Evolutionary conservation across 1,139 yeast species (phyloP), one percentile per base, ranked within the genome.

Genomic region (Scheffersomyces stambukii): DNA sequence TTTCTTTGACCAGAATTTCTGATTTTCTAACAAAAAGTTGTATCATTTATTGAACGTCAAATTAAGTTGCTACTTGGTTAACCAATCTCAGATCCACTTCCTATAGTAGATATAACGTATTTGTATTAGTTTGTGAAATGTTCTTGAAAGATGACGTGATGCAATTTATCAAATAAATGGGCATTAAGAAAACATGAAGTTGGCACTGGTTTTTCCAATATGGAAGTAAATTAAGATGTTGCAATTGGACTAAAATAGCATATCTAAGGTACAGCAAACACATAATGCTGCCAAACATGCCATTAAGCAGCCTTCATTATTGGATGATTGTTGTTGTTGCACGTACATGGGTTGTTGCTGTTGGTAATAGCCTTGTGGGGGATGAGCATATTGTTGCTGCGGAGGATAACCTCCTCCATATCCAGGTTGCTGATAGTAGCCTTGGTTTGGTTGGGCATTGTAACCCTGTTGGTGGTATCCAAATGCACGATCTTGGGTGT

Each of bases 221-320:
- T n/a, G n/a, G n/a, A n/a, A n/a, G n/a, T n/a, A n/a, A n/a, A n/a
- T n/a, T n/a, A n/a, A n/a, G n/a, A n/a, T n/a, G n/a, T 18, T 30
- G n/a, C 9, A 10, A 21, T 8, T 21, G n/a, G 23, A 8, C 46
- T 63, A 80, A 52, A 80, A 76, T 18, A 81, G 45, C 48, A 79
- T 73, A 49, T 81, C 88, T 44, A 81, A 60, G 5, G 88, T 76
- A 57, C 84, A 80, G 53, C 91, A 81, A 41, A 80, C 46, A 73
- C 89, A 81, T 55, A 79, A 43, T 8, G 84, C 86, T 16, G 79
- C 86, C 43, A 80, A 62, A 60, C 88, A 81, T 4, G 77, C 88
- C 56, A 76, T 67, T 47, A 79, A 65, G 55, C 86, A 80, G 33
- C 68, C 73, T 27, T 63, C 66, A 24, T 53, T 52, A 14, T 57